Percentiles rank a stretch among this genome's conserved stretches.
Conservation (phyloP, 371 early-diverging fungal species). For the Saksenaea oblongispora region DNA sequence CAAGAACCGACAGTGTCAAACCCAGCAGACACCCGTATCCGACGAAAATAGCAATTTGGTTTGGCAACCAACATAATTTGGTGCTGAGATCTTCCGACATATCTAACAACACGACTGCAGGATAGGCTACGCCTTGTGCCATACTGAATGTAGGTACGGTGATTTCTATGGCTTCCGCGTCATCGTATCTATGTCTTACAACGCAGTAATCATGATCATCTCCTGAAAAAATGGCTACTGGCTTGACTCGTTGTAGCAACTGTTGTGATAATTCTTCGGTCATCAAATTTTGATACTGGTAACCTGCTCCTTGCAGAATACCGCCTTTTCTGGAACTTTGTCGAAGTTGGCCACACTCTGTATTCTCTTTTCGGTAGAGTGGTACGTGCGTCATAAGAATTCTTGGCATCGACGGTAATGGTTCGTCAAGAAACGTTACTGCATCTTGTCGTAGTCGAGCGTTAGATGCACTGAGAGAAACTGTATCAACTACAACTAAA, state of each 20-base stretch:
- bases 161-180: constrained; percentile 26
- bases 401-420: constrained; percentile 11
- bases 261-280: constrained; percentile 44
- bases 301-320: constrained; percentile 61
- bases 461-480: constrained; percentile 63
- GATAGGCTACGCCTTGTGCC: constrained; percentile 53
- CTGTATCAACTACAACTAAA: constrained; percentile 78
- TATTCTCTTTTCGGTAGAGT: constrained; percentile 36
- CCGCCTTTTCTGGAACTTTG: constrained; percentile 23
- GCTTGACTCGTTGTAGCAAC: constrained; percentile 66
- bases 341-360: constrained; percentile 74
- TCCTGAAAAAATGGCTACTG: constrained; percentile 79
- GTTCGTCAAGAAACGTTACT: constrained; percentile 28
- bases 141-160: constrained; percentile 60
- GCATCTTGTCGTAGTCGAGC: constrained; percentile 44
- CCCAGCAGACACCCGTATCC: constrained; percentile 26
- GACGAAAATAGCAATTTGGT: constrained; percentile 38
- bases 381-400: constrained; percentile 43
- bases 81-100: background rate
- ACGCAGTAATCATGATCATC: constrained; percentile 94
- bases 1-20: constrained; percentile 12
- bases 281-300: constrained; percentile 89
- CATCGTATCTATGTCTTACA: constrained; percentile 39
- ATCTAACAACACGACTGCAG: constrained; percentile 46
- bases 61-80: constrained; percentile 41